Evolutionary conservation across 1,284 basidiomycete genomes (phyloP).

Genomic region (Trametes sp.): DNA sequence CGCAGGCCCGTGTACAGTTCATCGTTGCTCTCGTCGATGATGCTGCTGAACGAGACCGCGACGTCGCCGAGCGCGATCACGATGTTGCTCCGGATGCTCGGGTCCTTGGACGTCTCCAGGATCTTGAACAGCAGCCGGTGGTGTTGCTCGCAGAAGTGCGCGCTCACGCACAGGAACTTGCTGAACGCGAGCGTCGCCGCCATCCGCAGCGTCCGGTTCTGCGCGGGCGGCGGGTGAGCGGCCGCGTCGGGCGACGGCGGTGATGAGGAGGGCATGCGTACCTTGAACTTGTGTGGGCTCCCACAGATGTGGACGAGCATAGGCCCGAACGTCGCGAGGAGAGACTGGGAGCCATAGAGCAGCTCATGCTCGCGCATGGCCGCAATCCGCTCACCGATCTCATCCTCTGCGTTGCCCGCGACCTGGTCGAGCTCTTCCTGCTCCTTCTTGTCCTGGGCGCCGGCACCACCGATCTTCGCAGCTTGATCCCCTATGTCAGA

Average conservation of each 20-base stretch:
- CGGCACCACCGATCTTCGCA: conserved; percentile 57
- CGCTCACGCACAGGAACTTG: conserved; percentile 97
- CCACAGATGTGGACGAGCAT: conserved; percentile 92
- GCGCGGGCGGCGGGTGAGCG: neutral
- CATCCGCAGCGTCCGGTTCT: conserved; percentile 89
- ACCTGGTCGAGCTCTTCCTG: conserved; percentile 96
- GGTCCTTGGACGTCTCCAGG: conserved; percentile 88
- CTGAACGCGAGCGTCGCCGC: conserved; percentile 91
- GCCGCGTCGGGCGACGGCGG: neutral
- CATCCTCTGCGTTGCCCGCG: conserved; percentile 97
- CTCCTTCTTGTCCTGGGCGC: conserved; percentile 61
- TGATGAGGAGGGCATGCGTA: conserved; percentile 37
- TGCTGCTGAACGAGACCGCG: conserved; percentile 94
- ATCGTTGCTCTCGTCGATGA: conserved; percentile 97
- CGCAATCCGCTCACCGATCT: conserved; percentile 93
- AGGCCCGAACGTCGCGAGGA: conserved; percentile 88
- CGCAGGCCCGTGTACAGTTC: conserved; percentile 94
- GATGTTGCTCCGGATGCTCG: conserved; percentile 93
- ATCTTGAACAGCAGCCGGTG: conserved; percentile 92
- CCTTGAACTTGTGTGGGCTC: conserved; percentile 88
- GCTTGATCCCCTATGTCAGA: conserved; percentile 44
- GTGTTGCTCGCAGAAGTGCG: conserved; percentile 92
- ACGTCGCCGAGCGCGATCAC: conserved; percentile 98
- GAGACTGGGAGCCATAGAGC: conserved; percentile 84
- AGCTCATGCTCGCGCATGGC: conserved; percentile 89